These are phyloP conservation scores for Mycocalia duriaeana DNA, from an alignment of 1,284 basidiomycete species.

Conservation along the genomic window DNA sequence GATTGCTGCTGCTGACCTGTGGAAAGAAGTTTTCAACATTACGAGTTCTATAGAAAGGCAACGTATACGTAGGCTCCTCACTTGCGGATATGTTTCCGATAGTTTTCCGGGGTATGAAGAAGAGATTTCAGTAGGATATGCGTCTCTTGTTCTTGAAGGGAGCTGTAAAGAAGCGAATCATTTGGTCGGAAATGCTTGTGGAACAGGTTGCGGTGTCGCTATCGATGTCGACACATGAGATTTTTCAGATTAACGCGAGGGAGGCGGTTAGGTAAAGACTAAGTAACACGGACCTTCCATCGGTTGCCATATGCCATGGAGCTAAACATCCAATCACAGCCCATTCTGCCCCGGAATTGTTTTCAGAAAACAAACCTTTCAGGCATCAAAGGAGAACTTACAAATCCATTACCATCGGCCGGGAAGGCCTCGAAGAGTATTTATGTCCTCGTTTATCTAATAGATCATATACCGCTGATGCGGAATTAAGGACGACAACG, in stretches of 20 bases:
- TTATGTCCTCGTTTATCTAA: conserved; percentile 38
- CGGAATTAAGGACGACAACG: conserved; percentile 43
- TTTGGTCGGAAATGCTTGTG: conserved; percentile 37
- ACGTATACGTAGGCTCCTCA: conserved; percentile 6
- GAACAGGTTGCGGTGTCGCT: conserved; percentile 39
- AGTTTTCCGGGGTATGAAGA: conserved; percentile 29
- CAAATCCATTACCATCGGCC: conserved; percentile 44
- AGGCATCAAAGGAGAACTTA: conserved; percentile 16
- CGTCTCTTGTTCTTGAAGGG: conserved; percentile 33
- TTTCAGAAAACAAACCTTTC: conserved; percentile 1
- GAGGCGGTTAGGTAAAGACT: neutral
- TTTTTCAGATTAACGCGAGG: neutral
- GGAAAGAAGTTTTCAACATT: neutral
- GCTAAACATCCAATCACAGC: conserved; percentile 46
- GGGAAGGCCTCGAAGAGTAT: conserved; percentile 41
- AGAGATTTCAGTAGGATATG: conserved; percentile 32
- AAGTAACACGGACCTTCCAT: conserved; percentile 29
- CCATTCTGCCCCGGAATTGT: conserved; percentile 32
- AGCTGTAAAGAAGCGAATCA: conserved; percentile 26
- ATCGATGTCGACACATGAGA: neutral
- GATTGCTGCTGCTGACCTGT: conserved; percentile 34
- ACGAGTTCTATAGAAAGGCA: neutral
- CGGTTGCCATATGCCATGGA: conserved; percentile 35
- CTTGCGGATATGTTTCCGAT: conserved; percentile 31
- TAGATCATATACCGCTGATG: conserved; percentile 35